Conservation (phyloP, 2,329 filamentous ascomycete genomes). For the Gaeumannomyces sp. region DNA sequence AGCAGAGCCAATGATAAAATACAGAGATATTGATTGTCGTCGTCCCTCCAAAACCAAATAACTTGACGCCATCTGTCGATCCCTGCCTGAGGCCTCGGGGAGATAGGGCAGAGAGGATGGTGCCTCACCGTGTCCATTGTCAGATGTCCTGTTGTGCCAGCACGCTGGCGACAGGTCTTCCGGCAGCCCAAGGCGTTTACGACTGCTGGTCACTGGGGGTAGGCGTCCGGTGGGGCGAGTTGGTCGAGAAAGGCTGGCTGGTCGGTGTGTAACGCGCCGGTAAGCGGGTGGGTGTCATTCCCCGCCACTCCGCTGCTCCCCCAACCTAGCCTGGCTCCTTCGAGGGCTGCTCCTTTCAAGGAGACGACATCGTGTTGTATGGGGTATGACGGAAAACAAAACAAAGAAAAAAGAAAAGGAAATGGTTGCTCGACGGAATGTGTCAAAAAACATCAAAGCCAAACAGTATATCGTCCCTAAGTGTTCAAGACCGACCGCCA, state of each 20-base stretch:
- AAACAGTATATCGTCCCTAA: conserved; percentile 13
- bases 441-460: conserved; percentile 11
- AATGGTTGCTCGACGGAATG: conserved; percentile 5
- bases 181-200: neutral
- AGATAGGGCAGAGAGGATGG: no score
- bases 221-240: neutral
- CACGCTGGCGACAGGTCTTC: neutral
- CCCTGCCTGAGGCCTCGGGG: no score
- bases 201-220: neutral
- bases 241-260: no score
- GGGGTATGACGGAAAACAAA: neutral
- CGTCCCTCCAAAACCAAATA: neutral
- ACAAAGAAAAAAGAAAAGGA: conserved; percentile 8
- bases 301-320: neutral
- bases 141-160: neutral
- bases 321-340: neutral
- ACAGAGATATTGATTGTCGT: neutral
- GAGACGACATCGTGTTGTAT: neutral
- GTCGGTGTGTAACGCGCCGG: neutral
- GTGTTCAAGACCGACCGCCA: conserved; percentile 13
- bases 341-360: neutral
- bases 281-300: neutral
- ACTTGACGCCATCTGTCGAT: neutral
- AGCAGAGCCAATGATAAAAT: conserved; percentile 4
- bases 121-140: no score